These are phyloP conservation scores for Viola odorata DNA, from an alignment of 345 rosid genomes.

Conservation along the genomic window DNA sequence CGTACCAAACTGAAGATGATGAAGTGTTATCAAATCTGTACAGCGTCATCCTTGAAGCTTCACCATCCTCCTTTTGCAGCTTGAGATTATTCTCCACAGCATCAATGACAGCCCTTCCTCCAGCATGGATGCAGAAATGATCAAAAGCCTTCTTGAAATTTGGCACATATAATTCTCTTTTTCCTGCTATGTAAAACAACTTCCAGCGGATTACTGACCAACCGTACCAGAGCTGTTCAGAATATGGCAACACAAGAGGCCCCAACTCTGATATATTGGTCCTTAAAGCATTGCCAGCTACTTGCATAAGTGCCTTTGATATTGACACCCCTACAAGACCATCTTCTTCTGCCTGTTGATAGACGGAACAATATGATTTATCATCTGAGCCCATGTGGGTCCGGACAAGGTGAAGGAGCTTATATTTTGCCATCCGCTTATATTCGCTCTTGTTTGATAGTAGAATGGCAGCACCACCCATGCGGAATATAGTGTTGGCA, in stretches of 20 bases:
- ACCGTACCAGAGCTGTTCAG: slow-evolving; percentile 43
- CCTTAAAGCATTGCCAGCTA: slow-evolving; percentile 45
- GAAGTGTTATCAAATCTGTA: slow-evolving; percentile 62
- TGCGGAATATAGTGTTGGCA: slow-evolving; percentile 46
- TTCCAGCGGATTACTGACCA: slow-evolving; percentile 28
- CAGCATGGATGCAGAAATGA: slow-evolving; percentile 64
- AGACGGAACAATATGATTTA: slow-evolving; percentile 38
- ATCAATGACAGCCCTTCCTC: slow-evolving; percentile 50
- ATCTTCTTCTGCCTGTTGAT: slow-evolving; percentile 41
- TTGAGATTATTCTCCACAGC: slow-evolving; percentile 48
- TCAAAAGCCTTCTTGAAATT: slow-evolving; percentile 54
- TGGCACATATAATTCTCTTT: slow-evolving; percentile 31
- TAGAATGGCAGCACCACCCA: slow-evolving; percentile 59
- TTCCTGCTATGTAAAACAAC: slow-evolving; percentile 10
- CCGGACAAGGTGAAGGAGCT: slow-evolving; percentile 51
- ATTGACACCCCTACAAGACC: slow-evolving; percentile 47
- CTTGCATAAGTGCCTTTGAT: slow-evolving; percentile 38
- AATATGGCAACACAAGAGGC: slow-evolving; percentile 43
- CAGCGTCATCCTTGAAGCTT: slow-evolving; percentile 58
- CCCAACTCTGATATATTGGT: slow-evolving; percentile 45
- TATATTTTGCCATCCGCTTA: slow-evolving; percentile 36
- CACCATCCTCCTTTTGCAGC: slow-evolving; percentile 50
- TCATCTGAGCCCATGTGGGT: slow-evolving; percentile 51
- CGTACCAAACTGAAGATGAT: slow-evolving; percentile 69
- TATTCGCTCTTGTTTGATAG: slow-evolving; percentile 49